Conservation (phyloP, 176 grass and related monocot genomes). For the Oryza australiensis region DNA sequence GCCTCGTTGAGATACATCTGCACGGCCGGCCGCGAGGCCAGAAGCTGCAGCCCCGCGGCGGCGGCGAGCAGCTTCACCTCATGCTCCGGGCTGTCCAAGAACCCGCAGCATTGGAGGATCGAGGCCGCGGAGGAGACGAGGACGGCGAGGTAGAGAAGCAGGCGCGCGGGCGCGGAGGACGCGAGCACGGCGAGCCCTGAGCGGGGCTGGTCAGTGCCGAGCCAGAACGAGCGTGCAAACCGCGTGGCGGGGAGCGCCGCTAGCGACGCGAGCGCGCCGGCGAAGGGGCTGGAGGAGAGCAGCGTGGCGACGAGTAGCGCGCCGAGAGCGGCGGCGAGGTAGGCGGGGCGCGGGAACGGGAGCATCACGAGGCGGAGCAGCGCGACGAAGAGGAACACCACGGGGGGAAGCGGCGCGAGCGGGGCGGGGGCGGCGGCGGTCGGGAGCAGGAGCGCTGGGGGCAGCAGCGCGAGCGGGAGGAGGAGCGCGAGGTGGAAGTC, state of each 20-base stretch:
- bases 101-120: conserved; percentile 48
- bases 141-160: conserved; percentile 50
- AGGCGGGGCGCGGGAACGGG: conserved; percentile 47
- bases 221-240: conserved; percentile 82
- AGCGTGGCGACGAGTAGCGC: conserved; percentile 39
- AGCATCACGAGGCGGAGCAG: conserved; percentile 54
- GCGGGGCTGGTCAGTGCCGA: conserved; percentile 76
- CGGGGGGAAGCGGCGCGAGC: conserved; percentile 26
- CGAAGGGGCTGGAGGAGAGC: conserved; percentile 55
- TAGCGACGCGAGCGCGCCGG: conserved; percentile 54
- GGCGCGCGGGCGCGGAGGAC: conserved; percentile 44
- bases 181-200: conserved; percentile 67
- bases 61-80: conserved; percentile 48
- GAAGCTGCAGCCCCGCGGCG: conserved; percentile 52
- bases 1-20: conserved; percentile 97
- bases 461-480: conserved; percentile 48
- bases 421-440: background rate
- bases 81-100: conserved; percentile 23
- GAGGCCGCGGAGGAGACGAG: conserved; percentile 47
- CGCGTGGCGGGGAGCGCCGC: conserved; percentile 53
- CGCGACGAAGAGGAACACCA: conserved; percentile 40
- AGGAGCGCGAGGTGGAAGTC: conserved; percentile 48
- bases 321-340: conserved; percentile 51
- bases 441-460: conserved; percentile 42
- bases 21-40: conserved; percentile 66